Percentiles rank a stretch among this genome's conserved stretches.
Conservation (phyloP, 2,329 filamentous ascomycete species). For the Alternaria ventricosa region DNA sequence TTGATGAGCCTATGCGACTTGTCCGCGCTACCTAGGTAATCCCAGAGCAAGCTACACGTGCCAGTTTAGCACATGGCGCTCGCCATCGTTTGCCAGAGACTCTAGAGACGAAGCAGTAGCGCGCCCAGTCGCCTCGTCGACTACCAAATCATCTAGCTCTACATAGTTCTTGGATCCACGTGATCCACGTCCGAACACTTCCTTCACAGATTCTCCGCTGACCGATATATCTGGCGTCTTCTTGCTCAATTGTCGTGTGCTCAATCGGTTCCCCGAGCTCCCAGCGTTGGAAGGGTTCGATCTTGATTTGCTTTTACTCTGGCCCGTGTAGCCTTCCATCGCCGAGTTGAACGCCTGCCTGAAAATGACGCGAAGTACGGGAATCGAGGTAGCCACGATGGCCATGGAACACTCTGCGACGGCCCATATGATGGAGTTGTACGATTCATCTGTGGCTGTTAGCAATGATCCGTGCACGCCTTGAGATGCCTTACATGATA, state of each 20-base stretch:
- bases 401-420: constrained; percentile 18
- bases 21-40: neutral
- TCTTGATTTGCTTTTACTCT: neutral
- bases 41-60: neutral
- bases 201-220: constrained; percentile 1
- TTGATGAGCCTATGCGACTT: neutral
- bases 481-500: constrained; percentile 15
- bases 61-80: constrained; percentile 1
- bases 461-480: neutral
- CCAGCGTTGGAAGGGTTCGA: constrained; percentile 4
- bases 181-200: constrained; percentile 1
- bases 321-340: constrained; percentile 8
- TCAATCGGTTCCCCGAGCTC: constrained; percentile 3
- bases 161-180: constrained; percentile 1
- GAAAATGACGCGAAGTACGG: constrained; percentile 18
- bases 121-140: constrained; percentile 5
- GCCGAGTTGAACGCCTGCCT: constrained; percentile 15
- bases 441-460: constrained; percentile 11
- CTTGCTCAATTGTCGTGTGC: constrained; percentile 1
- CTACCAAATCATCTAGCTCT: constrained; percentile 7
- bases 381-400: constrained; percentile 18
- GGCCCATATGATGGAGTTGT: constrained; percentile 17
- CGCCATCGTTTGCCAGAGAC: neutral
- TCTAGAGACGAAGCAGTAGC: neutral
- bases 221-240: neutral